Evolutionary conservation across 2,329 filamentous ascomycete genomes (phyloP), one percentile per base, ranked within the genome.

Genomic region (Zopfia rhizophila): DNA sequence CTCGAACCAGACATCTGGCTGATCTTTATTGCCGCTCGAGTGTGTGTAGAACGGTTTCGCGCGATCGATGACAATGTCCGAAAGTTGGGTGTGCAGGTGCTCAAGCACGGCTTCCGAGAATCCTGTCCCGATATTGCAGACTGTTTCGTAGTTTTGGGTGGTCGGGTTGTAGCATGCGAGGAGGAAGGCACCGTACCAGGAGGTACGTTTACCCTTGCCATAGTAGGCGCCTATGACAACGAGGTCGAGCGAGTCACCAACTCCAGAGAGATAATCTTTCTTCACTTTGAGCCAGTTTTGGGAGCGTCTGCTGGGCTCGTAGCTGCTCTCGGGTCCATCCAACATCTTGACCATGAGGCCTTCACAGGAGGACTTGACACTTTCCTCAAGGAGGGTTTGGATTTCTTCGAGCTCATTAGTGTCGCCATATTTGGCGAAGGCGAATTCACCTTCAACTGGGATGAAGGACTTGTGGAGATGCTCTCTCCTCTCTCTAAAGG

Each of bases 321-420:
- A 99, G 61, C 90, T 90, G 59, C 90, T 96, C 72, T 97, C 93
- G 5, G 83, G 78, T 1, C 93, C 94, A 69, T 97, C 93, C 48
- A 99, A 76, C 94, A 99, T 99, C 78, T 99, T 99, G 11, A 99
- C 94, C 94, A 99, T 99, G 40, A 99, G 79, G 8, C 94, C 94
- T 77, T 99, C 94, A 66, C 94, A 99, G 0, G 91, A 95, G 2
- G 92, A 90, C 72, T 96, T 96, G 55, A 99, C 89, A 62, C 90
- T 94, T 48, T 97, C 93, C 64, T 99, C 94, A 2, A 99, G 81
- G 62, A 99, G 89, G 1, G 80, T 82, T 66, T 97, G 93, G 42
- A 99, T 99, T 64, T 96, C 90, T 40, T 97, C 93, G 3, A 99
- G 80, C 58, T 97, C 90, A 61, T 87, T 89, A 8, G 90, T 90